Evolutionary conservation across 2,329 filamentous ascomycete genomes (phyloP), one percentile per base, ranked within the genome.

Genomic region (Talaromyces islandicus): DNA sequence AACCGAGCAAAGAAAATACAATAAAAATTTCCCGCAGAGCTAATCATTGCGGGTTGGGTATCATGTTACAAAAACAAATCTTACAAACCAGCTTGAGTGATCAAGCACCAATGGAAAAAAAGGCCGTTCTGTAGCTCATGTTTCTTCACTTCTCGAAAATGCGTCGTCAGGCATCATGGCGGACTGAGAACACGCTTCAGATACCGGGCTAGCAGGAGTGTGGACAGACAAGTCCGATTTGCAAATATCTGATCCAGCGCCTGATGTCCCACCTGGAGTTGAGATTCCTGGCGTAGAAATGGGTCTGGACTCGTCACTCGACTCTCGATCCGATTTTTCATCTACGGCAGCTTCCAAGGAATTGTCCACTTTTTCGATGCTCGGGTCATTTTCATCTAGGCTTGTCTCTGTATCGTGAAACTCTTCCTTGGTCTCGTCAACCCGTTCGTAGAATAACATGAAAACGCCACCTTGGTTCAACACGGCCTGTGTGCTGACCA

Each of bases 361-460:
- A 12, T 46, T 24, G 19, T 46, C 43, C 43, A 46, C 43, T 11
- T 3, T 19, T 24, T 46, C n/a, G 21, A 46, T 7, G 5, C 9
- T 9, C 4, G 19, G n/a, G 7, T 12, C 9, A 2, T 17, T 50
- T 4, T 53, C 30, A 6, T 27, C 55, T 58, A n/a, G 25, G 17
- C 48, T 12, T 24, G 35, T n/a, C n/a, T 7, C n/a, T 11, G 19
- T 10, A 50, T 46, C 35, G 4, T 56, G 41, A 48, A 51, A 46
- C 4, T 24, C 32, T 12, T 29, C 55, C 11, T 53, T 41, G n/a
- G 19, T 41, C 46, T 63, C 61, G 5, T 88, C 85, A 25, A 89
- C 78, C 53, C 84, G 85, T 71, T 99, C 93, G 72, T 97, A 99
- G 73, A 97, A 97, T 0, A 97, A 82, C 93, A 99, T 97, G 71